Evolutionary conservation across 2,329 filamentous ascomycete genomes (phyloP).

Genomic region (Arthrobotrys pseudoclavata): DNA sequence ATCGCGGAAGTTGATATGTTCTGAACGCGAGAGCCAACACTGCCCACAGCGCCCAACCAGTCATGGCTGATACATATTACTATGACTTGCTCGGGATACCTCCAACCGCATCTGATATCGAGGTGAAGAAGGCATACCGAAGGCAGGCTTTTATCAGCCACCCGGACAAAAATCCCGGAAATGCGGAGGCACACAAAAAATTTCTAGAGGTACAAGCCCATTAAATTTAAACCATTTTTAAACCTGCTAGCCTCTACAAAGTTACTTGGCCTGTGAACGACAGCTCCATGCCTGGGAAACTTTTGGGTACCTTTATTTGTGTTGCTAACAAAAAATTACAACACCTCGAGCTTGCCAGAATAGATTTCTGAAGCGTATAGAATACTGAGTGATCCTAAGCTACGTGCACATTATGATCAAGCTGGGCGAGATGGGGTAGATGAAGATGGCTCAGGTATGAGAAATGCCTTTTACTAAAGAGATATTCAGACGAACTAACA

Average conservation of each 20-base stretch:
- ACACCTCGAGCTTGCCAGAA: conserved; percentile 4
- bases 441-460: conserved; percentile 29
- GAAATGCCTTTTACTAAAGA: not conserved
- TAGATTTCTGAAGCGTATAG: conserved; percentile 46
- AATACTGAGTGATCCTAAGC: conserved; percentile 31
- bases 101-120: conserved; percentile 30
- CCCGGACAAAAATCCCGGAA: conserved; percentile 45
- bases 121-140: conserved; percentile 46
- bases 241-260: not conserved
- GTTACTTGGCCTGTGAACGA: not conserved
- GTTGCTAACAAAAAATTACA: conserved; percentile 38
- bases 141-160: conserved; percentile 42
- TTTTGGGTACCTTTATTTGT: not conserved
- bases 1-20: conserved; percentile 12
- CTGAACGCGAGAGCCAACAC: conserved; percentile 25
- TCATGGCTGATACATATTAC: conserved; percentile 45
- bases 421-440: conserved; percentile 34
- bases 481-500: not conserved
- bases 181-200: conserved; percentile 29
- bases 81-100: conserved; percentile 37
- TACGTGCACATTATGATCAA: conserved; percentile 39
- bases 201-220: conserved; percentile 36
- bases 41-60: not conserved
- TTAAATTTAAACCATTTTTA: not conserved
- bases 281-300: too few species aligned